phyloP scores from a whole-genome alignment of 2,329 filamentous ascomycete genomes.

The Aspergillus sp. region DNA sequence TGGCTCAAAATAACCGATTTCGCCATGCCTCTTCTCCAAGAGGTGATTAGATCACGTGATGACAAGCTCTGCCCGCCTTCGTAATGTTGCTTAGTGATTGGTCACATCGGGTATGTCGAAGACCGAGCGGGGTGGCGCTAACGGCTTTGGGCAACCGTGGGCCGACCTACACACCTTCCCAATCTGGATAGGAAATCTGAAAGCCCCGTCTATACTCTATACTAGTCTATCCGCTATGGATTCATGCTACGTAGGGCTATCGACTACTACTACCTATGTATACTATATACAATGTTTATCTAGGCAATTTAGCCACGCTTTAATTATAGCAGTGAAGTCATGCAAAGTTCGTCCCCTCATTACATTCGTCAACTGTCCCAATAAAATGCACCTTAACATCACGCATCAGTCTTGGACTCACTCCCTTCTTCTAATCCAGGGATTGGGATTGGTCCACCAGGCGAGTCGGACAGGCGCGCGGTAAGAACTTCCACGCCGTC shows the following conservation, averaged over 20 bases:
- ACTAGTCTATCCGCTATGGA: not conserved
- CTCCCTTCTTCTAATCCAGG: slow-evolving; percentile 35
- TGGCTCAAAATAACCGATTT: not conserved
- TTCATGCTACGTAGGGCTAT: slow-evolving; percentile 1
- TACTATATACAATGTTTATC: slow-evolving; percentile 6
- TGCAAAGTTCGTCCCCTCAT: slow-evolving; percentile 7
- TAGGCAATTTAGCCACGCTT: not conserved
- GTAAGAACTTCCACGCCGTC: slow-evolving; percentile 80
- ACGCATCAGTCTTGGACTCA: slow-evolving; percentile 23
- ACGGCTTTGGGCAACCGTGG: not conserved
- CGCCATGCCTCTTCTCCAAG: not conserved
- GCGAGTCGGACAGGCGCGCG: slow-evolving; percentile 69
- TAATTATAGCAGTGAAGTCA: not conserved
- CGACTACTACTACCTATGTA: not conserved
- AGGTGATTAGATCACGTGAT: slow-evolving; percentile 5
- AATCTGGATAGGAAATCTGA: too few relatives aligned
- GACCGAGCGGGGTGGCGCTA: not conserved
- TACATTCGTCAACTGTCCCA: slow-evolving; percentile 11
- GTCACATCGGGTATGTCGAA: not conserved
- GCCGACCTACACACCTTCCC: too few relatives aligned
- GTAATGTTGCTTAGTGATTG: not conserved
- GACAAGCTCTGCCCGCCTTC: not conserved
- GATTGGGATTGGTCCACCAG: slow-evolving; percentile 69
- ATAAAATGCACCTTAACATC: slow-evolving; percentile 5
- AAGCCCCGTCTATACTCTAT: too few relatives aligned